Evolutionary conservation across 2,329 filamentous ascomycete genomes (phyloP).

Genomic region (Clonostachys sp.): DNA sequence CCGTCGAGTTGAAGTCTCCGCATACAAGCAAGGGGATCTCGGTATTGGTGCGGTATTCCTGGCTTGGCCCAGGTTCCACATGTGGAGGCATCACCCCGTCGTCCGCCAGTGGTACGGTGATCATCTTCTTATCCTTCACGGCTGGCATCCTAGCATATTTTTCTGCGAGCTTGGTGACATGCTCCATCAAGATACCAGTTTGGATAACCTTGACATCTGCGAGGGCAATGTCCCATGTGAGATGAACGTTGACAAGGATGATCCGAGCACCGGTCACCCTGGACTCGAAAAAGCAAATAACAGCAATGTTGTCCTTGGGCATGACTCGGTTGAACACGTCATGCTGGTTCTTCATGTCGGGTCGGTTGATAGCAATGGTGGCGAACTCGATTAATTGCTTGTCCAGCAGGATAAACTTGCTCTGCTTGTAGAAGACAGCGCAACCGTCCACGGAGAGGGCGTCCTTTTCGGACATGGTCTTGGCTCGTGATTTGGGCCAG

Average conservation of each 20-base stretch:
- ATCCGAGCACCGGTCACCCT: slow-evolving; percentile 82
- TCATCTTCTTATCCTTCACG: slow-evolving; percentile 73
- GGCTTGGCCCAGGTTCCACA: slow-evolving; percentile 70
- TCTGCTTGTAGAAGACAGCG: slow-evolving; percentile 93
- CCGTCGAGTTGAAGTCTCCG: slow-evolving; percentile 92
- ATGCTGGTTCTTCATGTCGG: slow-evolving; percentile 95
- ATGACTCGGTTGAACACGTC: slow-evolving; percentile 98
- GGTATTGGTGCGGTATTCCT: slow-evolving; percentile 79
- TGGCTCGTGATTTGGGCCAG: slow-evolving; percentile 84
- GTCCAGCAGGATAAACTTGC: slow-evolving; percentile 90
- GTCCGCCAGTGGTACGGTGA: slow-evolving; percentile 36
- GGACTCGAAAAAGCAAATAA: slow-evolving; percentile 90
- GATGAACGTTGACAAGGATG: slow-evolving; percentile 89
- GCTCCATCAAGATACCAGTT: slow-evolving; percentile 91
- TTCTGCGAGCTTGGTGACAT: slow-evolving; percentile 80
- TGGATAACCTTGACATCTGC: slow-evolving; percentile 96
- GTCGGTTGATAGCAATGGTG: slow-evolving; percentile 85
- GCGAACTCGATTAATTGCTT: slow-evolving; percentile 93
- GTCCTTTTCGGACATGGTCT: slow-evolving; percentile 88
- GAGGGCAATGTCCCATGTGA: slow-evolving; percentile 89
- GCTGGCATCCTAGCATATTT: slow-evolving; percentile 77
- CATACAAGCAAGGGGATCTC: slow-evolving; percentile 90
- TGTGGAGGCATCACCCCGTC: slow-evolving; percentile 42
- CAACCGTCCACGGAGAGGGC: slow-evolving; percentile 91
- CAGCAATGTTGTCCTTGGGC: slow-evolving; percentile 95